These are phyloP conservation scores for Xanthoconium purpureum DNA, from an alignment of 768 basidiomycete genomes.

Conservation along the genomic window DNA sequence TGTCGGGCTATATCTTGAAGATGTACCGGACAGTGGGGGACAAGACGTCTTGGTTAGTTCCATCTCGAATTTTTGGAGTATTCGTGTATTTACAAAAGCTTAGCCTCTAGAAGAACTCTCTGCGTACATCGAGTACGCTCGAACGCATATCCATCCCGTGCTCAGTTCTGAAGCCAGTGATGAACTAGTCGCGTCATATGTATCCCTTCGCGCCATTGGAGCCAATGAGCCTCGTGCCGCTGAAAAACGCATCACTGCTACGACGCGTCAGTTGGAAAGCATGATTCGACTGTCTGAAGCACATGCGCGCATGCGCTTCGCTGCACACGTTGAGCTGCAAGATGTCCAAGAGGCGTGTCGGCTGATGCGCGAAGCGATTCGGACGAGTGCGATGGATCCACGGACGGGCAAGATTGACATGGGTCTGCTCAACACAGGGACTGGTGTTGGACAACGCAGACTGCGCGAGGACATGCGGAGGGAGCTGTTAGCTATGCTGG, in stretches of 20 bases:
- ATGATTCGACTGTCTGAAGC: conserved; percentile 97
- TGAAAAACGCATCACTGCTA: conserved; percentile 96
- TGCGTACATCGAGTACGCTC: conserved; percentile 92
- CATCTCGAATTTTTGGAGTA: background rate
- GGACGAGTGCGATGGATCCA: conserved; percentile 93
- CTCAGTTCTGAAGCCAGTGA: conserved; percentile 82
- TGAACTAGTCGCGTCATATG: conserved; percentile 86
- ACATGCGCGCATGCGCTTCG: conserved; percentile 95
- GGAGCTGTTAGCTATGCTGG: conserved; percentile 69
- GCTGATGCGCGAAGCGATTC: conserved; percentile 96
- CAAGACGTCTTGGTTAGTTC: conserved; percentile 72
- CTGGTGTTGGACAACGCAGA: conserved; percentile 81
- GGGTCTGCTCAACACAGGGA: conserved; percentile 92
- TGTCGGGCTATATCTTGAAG: conserved; percentile 91
- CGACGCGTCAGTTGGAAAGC: conserved; percentile 94
- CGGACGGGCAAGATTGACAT: conserved; percentile 97
- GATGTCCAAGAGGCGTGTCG: conserved; percentile 91
- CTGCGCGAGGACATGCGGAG: conserved; percentile 86
- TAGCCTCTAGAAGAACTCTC: conserved; percentile 89
- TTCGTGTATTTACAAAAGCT: conserved; percentile 6
- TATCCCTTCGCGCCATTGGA: conserved; percentile 90
- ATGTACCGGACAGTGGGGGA: conserved; percentile 57
- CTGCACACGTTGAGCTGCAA: conserved; percentile 74
- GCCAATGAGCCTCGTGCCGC: conserved; percentile 75
- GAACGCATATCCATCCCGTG: conserved; percentile 78